Evolutionary conservation across 176 grass and related monocot species (phyloP), one percentile per base, ranked within the genome.

Genomic region (Coix lacrymajobi): DNA sequence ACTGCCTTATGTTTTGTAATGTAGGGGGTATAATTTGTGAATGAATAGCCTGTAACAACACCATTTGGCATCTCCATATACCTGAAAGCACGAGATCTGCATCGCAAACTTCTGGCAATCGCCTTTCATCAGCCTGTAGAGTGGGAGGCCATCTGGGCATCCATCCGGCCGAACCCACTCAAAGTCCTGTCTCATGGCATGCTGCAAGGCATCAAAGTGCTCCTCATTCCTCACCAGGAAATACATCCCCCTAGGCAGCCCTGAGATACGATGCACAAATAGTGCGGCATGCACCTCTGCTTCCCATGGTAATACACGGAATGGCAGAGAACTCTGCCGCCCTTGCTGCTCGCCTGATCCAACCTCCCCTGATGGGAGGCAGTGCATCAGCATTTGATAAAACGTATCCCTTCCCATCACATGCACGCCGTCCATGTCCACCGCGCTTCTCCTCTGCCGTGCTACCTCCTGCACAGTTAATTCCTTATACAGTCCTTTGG

Each of bases 41-140:
- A 20, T 52, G 25, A 76, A 40, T 26, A 51, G 16, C 41, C 32
- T 31, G 3, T 71, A 62, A 46, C 17, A 74, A 52, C 13, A 7
- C 8, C 17, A 75, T 25, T 62, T 48, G 9, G 10, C 29, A 68
- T 16, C 51, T 72, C 45, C 43, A 72, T 15, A 72, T 87, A 94
- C 95, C 92, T 98, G 92, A 75, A 90, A 82, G 77, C 95, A 94
- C 1, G 95, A 98, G 15, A 98, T 77, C 63, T 98, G 90, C 86
- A 94, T 94, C 41, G 95, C 78, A 73, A 98, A 69, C 76, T 70
- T 79, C 52, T 90, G 84, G 34, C 84, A 98, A 44, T 98, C 90
- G 37, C 90, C 95, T 91, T 86, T 84, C 7, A 85, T 70, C 44
- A 98, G 88, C 38, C 86, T 87, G 67, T 98, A 98, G 15, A 98